A percentile compares a stretch with the other conserved stretches of the same genome.
Conservation (phyloP, 495 filamentous ascomycete species). For the Aspergillus diversus region DNA sequence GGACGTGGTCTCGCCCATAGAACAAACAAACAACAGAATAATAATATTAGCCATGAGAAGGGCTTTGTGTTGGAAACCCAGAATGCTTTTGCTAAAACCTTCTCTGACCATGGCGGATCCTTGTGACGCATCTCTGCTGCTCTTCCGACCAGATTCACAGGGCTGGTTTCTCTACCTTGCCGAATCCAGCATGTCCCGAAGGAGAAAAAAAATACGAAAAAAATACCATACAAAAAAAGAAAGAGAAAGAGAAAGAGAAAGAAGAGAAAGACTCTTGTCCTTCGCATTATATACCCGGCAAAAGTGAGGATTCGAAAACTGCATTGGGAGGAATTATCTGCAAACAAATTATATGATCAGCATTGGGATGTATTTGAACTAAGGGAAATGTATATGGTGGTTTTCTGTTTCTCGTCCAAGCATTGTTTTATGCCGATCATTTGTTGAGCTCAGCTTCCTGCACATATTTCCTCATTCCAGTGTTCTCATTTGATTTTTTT, state of each 20-base stretch:
- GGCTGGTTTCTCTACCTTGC: too few relatives aligned
- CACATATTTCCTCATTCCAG: constrained; percentile 9
- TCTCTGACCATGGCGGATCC: too few relatives aligned
- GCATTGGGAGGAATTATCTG: constrained; percentile 16
- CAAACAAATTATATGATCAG: constrained; percentile 14
- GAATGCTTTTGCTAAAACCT: too few relatives aligned
- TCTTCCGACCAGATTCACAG: too few relatives aligned
- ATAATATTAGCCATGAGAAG: neutral
- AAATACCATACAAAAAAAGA: neutral
- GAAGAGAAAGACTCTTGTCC: too few relatives aligned
- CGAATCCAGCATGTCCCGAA: neutral
- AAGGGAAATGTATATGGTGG: constrained; percentile 5
- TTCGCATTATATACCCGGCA: neutral
- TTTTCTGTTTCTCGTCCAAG: constrained; percentile 13
- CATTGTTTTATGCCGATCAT: constrained; percentile 5
- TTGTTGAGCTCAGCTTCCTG: constrained; percentile 8
- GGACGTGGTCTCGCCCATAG: constrained; percentile 21
- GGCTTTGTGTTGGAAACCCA: neutral
- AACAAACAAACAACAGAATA: neutral
- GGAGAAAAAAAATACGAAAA: neutral
- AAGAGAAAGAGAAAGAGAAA: too few relatives aligned
- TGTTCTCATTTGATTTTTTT: neutral
- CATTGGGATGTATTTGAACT: constrained; percentile 20
- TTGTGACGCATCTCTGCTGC: too few relatives aligned
- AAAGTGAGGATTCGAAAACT: constrained; percentile 9